These are phyloP conservation scores for Penicillium cinerascens DNA, from an alignment of 495 filamentous ascomycete genomes.

Conservation along the genomic window DNA sequence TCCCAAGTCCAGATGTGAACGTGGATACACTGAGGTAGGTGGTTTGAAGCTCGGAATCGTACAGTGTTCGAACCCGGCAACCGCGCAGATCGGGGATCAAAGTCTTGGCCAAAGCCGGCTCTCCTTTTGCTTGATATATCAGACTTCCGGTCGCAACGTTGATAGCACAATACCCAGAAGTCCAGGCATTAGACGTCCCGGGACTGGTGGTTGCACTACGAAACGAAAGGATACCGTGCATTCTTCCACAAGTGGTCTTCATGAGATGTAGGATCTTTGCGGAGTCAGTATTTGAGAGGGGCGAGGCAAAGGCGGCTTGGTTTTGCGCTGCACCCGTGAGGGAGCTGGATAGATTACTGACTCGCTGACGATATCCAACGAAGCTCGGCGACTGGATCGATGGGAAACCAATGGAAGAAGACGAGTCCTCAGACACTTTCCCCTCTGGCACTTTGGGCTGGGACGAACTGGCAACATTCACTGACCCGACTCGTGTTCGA, in stretches of 20 bases:
- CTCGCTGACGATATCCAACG: conserved; percentile 37
- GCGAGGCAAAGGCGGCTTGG: conserved; percentile 53
- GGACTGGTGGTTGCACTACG: conserved; percentile 50
- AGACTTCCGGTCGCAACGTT: conserved; percentile 54
- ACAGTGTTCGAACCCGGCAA: conserved; percentile 72
- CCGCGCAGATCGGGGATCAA: conserved; percentile 80
- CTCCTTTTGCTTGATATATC: conserved; percentile 55
- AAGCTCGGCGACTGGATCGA: conserved; percentile 47
- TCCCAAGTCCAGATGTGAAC: conserved; percentile 61
- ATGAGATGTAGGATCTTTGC: conserved; percentile 53
- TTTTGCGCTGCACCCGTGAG: conserved; percentile 27
- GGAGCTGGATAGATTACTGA: conserved; percentile 41
- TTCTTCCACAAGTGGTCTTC: conserved; percentile 56
- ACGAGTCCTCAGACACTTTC: conserved; percentile 21
- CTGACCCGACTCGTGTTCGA: conserved; percentile 44
- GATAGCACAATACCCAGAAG: conserved; percentile 55
- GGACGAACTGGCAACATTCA: conserved; percentile 38
- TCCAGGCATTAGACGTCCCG: conserved; percentile 50
- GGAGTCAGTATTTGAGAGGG: conserved; percentile 45
- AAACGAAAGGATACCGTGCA: conserved; percentile 55
- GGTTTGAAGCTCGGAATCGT: conserved; percentile 57
- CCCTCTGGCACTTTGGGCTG: conserved; percentile 24
- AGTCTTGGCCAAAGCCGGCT: conserved; percentile 54
- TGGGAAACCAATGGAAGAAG: conserved; percentile 48
- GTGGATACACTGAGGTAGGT: conserved; percentile 81